A percentile compares a stretch with the other conserved stretches of the same genome.
Evolutionary conservation across 495 filamentous ascomycete genomes (phyloP).

Genomic region (Aspergillus funiculosus): DNA sequence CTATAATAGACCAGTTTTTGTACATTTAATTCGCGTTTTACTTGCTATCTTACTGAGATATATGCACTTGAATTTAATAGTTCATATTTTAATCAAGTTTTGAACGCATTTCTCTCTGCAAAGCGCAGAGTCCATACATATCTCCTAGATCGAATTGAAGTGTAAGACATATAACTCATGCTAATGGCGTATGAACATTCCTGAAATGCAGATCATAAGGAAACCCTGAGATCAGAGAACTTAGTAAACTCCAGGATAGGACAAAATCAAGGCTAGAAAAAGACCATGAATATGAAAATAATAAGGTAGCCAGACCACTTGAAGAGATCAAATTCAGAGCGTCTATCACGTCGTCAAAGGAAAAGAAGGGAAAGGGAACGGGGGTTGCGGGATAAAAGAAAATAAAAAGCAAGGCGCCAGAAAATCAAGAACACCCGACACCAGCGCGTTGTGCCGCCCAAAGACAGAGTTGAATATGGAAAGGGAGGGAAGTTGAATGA

Average conservation of each 20-base stretch:
- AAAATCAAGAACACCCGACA: conserved; percentile 21
- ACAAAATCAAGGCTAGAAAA: too few species aligned
- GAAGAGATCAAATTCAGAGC: neutral
- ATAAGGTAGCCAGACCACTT: neutral
- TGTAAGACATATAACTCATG: neutral
- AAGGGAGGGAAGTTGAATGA: neutral
- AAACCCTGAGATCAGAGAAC: neutral
- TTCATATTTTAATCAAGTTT: too few species aligned
- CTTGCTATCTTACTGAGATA: too few species aligned
- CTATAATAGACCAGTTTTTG: too few species aligned
- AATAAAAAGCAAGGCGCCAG: conserved; percentile 1
- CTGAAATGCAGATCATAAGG: conserved; percentile 7
- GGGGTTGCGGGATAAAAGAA: neutral
- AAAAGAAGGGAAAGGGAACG: neutral
- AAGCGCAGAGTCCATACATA: too few species aligned
- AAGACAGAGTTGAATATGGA: conserved; percentile 2
- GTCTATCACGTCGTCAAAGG: neutral
- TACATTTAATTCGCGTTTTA: too few species aligned
- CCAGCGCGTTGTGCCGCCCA: conserved; percentile 5
- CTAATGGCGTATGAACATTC: conserved; percentile 1
- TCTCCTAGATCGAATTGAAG: too few species aligned
- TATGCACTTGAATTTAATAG: too few species aligned
- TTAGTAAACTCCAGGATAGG: neutral
- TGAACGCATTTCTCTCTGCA: too few species aligned
- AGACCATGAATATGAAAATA: too few species aligned